These are phyloP conservation scores for Phaeosphaeria sp. DNA, from an alignment of 2,329 filamentous ascomycete genomes.

Conservation along the genomic window DNA sequence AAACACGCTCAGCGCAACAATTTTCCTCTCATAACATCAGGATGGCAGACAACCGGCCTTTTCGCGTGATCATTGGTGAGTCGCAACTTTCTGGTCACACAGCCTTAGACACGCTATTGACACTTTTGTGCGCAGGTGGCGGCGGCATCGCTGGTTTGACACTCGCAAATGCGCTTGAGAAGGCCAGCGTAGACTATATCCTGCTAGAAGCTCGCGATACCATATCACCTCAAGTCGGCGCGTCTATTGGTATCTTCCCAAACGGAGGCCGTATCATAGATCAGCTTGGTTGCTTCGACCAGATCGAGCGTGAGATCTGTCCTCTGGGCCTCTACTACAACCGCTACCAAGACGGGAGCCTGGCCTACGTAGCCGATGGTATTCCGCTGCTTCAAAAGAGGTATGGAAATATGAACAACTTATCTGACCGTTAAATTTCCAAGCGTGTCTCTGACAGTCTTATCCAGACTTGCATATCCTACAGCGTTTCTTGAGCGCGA, in stretches of 20 bases:
- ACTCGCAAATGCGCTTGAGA: constrained; percentile 14
- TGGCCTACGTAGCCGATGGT: neutral
- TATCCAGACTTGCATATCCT: constrained; percentile 11
- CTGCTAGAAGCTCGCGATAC: constrained; percentile 18
- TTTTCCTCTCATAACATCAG: neutral
- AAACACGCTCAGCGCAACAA: neutral
- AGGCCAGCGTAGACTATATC: constrained; percentile 14
- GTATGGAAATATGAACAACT: neutral
- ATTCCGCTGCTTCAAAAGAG: constrained; percentile 1
- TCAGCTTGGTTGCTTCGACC: constrained; percentile 17
- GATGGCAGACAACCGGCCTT: neutral
- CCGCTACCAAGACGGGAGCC: constrained; percentile 1
- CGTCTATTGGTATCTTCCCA: constrained; percentile 20
- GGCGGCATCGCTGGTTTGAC: constrained; percentile 18
- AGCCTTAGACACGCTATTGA: neutral
- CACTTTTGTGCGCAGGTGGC: constrained; percentile 13
- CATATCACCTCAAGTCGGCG: constrained; percentile 19
- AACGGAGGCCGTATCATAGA: constrained; percentile 23
- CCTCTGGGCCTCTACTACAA: neutral
- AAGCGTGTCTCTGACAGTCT: neutral
- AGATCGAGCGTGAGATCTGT: constrained; percentile 1
- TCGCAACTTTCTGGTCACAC: neutral
- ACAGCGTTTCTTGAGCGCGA: constrained; percentile 18
- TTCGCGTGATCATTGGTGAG: neutral
- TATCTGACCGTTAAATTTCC: neutral